phyloP scores from a whole-genome alignment of 1,284 basidiomycete genomes.

The Prillingera fragicola region DNA sequence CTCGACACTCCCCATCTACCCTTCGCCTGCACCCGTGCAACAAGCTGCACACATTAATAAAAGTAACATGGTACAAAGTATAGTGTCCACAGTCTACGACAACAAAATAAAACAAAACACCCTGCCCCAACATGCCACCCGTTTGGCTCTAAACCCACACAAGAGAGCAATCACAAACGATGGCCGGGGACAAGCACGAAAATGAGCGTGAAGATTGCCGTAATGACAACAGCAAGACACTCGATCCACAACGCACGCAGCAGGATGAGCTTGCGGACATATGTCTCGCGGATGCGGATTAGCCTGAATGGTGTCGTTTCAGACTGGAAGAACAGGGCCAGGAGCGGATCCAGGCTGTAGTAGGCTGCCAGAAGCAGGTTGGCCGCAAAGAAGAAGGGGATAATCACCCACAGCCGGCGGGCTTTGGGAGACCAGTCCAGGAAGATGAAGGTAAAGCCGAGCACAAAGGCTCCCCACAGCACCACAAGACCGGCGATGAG shows the following conservation, averaged over 20 bases:
- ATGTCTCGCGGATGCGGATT: slow-evolving; percentile 80
- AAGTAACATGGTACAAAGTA: too few species aligned
- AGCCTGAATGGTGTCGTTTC: slow-evolving; percentile 76
- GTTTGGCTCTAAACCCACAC: too few species aligned
- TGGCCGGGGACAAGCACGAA: slow-evolving; percentile 43
- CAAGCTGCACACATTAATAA: too few species aligned
- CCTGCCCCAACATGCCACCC: too few species aligned
- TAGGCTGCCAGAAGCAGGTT: slow-evolving; percentile 88
- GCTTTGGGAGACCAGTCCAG: slow-evolving; percentile 83
- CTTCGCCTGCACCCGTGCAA: too few species aligned
- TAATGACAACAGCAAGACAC: slow-evolving; percentile 29
- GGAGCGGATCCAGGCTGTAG: slow-evolving; percentile 89
- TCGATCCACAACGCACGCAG: slow-evolving; percentile 80
- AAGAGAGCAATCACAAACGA: too few species aligned
- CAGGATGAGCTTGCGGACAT: slow-evolving; percentile 80
- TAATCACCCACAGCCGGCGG: slow-evolving; percentile 90
- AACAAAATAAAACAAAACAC: too few species aligned
- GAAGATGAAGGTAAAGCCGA: slow-evolving; percentile 87
- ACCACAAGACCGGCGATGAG: slow-evolving; percentile 76
- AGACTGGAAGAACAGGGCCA: slow-evolving; percentile 48
- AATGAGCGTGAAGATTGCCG: slow-evolving; percentile 40
- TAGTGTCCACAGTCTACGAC: too few species aligned
- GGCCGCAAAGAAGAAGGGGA: slow-evolving; percentile 86
- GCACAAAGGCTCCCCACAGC: slow-evolving; percentile 86
- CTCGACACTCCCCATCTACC: too few species aligned